Base-by-base conservation (phyloP, 768 basidiomycete genomes). In the Russula foetens region DNA sequence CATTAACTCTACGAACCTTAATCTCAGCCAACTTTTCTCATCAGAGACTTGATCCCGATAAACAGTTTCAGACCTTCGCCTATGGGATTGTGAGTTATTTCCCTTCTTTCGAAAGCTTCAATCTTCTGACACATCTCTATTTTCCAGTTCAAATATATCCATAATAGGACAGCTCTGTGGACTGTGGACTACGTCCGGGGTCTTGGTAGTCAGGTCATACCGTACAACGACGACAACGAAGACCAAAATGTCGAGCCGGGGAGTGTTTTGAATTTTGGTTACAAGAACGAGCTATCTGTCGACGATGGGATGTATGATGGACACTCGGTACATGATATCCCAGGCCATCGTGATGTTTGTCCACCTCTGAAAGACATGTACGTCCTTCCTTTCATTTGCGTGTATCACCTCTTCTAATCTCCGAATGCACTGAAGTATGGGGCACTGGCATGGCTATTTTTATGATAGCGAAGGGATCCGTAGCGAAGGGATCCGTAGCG, bases 21-120 rank as follows among this genome's bases (percentile, higher is more conserved):
- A n/a, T n/a, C n/a, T n/a, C 35, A 68, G 67, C 50, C 14, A 64
- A 58, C 19, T 69, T 69, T 44, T 41, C 31, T 15, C 65, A 69
- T 21, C 68, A 62, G 24, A 63, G 51, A 48, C 43, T 63, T 5
- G 58, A 68, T 39, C 17, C 47, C 1, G 62, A 63, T 19, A 53
- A 33, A 26, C 66, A 69, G 21, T 67, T 69, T 46, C 33, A 63
- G 38, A 50, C 21, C 14, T 69, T 69, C 44, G 68, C 67, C 0
- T 43, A 61, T 35, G 68, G 68, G 11, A 54, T 66, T 2, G 68
- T 69, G 6, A 31, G 58, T 59, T 14, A 41, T 46, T 6, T 28
- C 29, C 35, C 35, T 28, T 21, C n/a, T 41, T 21, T 19, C 28
- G 6, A 2, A 1, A 6, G 24, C n/a, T n/a, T n/a, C n/a, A n/a